phyloP scores from a whole-genome alignment of 2,329 filamentous ascomycete species.

The Emericellopsis cladophorae region DNA sequence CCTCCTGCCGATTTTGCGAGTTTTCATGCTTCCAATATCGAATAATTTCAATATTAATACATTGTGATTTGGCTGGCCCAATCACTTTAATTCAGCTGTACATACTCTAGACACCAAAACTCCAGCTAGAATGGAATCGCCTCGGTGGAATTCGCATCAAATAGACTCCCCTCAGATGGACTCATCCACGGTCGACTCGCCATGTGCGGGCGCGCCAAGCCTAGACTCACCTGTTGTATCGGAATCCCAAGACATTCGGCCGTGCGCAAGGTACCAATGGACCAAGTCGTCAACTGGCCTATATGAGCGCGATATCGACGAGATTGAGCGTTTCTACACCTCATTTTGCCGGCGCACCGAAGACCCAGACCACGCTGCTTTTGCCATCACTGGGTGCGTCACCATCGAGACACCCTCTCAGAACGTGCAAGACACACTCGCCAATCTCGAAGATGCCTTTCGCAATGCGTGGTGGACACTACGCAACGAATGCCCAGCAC shows the following conservation, averaged over 20 bases:
- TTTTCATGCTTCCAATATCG: no score
- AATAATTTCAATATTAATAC: no score
- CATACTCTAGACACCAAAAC: no score
- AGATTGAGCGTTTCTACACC: slow-evolving; percentile 1
- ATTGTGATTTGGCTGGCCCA: no score
- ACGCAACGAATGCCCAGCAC: not conserved
- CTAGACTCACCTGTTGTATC: not conserved
- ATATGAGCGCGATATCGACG: not conserved
- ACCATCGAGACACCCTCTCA: not conserved
- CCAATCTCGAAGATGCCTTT: not conserved
- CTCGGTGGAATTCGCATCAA: no score
- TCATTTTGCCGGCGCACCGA: not conserved
- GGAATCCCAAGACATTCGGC: not conserved
- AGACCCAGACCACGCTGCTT: not conserved
- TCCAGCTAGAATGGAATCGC: no score
- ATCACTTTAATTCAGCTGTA: no score
- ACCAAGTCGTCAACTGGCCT: not conserved
- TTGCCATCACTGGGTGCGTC: not conserved
- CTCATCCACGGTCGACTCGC: no score
- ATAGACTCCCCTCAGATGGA: no score
- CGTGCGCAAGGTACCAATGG: not conserved
- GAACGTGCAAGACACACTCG: not conserved
- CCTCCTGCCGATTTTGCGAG: no score
- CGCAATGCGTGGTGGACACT: not conserved
- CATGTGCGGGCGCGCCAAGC: no score